These are phyloP conservation scores for Tetradesmus obliquus DNA, from an alignment of 139 green algal species.

Conservation along the genomic window DNA sequence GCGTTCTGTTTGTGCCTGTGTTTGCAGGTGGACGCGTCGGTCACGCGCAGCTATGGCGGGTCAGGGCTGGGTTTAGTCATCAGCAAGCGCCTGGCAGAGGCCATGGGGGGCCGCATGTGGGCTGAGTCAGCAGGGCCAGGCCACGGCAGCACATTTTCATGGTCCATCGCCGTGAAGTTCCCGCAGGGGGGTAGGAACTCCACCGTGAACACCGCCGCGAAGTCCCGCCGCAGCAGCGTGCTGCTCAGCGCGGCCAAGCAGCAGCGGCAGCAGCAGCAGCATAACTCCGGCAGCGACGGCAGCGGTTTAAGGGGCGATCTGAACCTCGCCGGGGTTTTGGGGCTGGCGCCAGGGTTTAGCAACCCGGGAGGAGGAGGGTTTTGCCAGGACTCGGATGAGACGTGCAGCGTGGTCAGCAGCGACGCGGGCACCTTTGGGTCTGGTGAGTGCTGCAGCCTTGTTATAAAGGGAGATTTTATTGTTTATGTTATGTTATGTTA, in stretches of 20 bases:
- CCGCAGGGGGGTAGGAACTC: neutral
- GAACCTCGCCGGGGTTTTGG: neutral
- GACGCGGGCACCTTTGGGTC: slow-evolving; percentile 18
- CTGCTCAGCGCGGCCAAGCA: slow-evolving; percentile 30
- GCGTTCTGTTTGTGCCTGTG: neutral
- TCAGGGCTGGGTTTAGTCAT: slow-evolving; percentile 90
- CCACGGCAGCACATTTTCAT: slow-evolving; percentile 22
- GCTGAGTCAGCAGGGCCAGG: slow-evolving; percentile 55
- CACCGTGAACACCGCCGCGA: neutral
- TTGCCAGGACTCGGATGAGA: slow-evolving; percentile 30
- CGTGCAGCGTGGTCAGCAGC: slow-evolving; percentile 31
- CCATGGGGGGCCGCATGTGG: slow-evolving; percentile 87
- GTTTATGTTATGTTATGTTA: too few species aligned
- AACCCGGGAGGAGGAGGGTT: neutral
- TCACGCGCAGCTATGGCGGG: slow-evolving; percentile 80
- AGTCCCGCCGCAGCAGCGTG: slow-evolving; percentile 10
- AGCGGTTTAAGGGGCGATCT: neutral
- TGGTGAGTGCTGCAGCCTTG: too few species aligned
- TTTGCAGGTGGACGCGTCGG: slow-evolving; percentile 53
- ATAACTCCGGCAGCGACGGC: neutral
- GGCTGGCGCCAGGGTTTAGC: neutral
- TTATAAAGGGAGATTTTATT: too few species aligned
- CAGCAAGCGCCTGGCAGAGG: slow-evolving; percentile 79
- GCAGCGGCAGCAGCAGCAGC: neutral
- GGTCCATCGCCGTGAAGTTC: slow-evolving; percentile 21